Evolutionary conservation across 768 basidiomycete species (phyloP).

Genomic region (Cystobasidium onofrii): DNA sequence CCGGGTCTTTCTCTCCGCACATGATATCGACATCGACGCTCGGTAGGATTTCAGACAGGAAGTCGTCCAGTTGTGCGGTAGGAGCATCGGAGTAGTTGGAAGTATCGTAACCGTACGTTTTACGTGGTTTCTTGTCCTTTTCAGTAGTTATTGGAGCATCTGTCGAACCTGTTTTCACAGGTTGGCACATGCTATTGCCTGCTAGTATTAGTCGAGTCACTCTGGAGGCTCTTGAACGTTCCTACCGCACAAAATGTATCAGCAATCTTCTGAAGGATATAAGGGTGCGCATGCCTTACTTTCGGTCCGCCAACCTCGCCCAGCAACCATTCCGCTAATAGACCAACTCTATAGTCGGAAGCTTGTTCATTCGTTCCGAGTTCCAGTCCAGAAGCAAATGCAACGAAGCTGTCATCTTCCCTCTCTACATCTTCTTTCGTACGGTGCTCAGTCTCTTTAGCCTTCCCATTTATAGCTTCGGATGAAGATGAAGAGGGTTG

Average conservation of each 20-base stretch:
- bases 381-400: conserved; percentile 73
- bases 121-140: conserved; percentile 47
- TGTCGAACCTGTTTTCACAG: conserved; percentile 48
- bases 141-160: neutral
- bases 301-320: conserved; percentile 68
- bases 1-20: conserved; percentile 79
- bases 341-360: conserved; percentile 60
- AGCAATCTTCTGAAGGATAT: neutral
- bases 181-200: conserved; percentile 69
- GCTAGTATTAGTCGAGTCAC: conserved; percentile 81
- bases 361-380: conserved; percentile 54
- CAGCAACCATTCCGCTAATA: conserved; percentile 80
- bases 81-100: conserved; percentile 68
- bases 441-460: neutral
- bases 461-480: conserved; percentile 12
- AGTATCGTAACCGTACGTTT: conserved; percentile 60
- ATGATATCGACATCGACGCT: conserved; percentile 78
- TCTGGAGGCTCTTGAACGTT: conserved; percentile 58
- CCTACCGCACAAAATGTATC: conserved; percentile 42
- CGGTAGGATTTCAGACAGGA: conserved; percentile 66
- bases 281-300: conserved; percentile 37
- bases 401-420: conserved; percentile 74
- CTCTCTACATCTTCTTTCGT: conserved; percentile 56
- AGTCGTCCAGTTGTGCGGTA: conserved; percentile 58
- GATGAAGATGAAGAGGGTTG: conserved; percentile 45